A percentile compares a stretch with the other conserved stretches of the same genome.
phyloP scores from a whole-genome alignment of 495 filamentous ascomycete species.

The Penicillium fimorum region DNA sequence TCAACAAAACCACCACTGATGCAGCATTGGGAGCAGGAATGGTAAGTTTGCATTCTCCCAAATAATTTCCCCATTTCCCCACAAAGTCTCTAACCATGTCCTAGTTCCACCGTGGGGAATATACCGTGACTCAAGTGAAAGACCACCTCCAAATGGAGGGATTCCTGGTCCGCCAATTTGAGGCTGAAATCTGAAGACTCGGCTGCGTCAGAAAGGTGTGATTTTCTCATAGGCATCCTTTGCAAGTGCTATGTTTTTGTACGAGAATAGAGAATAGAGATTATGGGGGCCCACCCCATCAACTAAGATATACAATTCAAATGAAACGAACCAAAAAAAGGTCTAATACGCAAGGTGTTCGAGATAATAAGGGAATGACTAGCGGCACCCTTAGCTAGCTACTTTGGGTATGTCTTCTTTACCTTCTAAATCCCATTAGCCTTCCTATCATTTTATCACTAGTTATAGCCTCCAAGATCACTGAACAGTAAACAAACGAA shows the following conservation, averaged over 20 bases:
- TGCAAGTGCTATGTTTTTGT: neutral
- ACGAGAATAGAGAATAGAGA: constrained; percentile 3
- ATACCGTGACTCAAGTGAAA: constrained; percentile 94
- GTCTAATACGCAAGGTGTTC: neutral
- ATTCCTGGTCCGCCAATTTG: constrained; percentile 73
- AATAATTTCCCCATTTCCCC: neutral
- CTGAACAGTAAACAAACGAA: no score
- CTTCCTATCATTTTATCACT: no score
- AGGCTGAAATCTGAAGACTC: constrained; percentile 42
- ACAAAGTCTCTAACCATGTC: constrained; percentile 14
- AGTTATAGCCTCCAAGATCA: no score
- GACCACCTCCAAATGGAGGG: constrained; percentile 68
- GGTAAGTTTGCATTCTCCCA: constrained; percentile 46
- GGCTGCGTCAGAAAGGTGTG: neutral
- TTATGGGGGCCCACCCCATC: neutral
- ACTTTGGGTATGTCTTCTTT: no score
- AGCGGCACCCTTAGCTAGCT: no score
- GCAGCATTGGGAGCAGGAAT: constrained; percentile 94
- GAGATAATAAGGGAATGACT: neutral
- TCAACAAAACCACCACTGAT: constrained; percentile 79
- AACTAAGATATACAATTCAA: neutral
- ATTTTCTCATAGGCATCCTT: neutral
- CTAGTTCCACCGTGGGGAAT: constrained; percentile 90
- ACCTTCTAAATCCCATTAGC: no score
- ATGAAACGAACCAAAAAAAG: neutral